phyloP scores from a whole-genome alignment of 2,329 filamentous ascomycete species.

The Clonostachys sp. region DNA sequence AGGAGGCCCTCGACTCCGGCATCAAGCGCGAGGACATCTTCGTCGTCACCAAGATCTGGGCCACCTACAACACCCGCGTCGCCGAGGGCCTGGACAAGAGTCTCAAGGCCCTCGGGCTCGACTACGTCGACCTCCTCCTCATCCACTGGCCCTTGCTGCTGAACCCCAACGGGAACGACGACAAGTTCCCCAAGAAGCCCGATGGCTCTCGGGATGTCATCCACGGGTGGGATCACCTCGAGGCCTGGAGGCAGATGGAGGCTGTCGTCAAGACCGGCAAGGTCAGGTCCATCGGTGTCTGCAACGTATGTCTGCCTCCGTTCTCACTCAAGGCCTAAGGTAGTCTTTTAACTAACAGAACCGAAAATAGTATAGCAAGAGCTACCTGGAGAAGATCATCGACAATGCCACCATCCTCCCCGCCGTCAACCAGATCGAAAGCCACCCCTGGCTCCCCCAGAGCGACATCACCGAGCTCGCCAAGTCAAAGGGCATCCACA shows the following conservation, averaged over 20 bases:
- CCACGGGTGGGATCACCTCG: slow-evolving; percentile 62
- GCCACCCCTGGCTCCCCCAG: slow-evolving; percentile 67
- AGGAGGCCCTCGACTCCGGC: slow-evolving; percentile 65
- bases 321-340: background rate
- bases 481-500: slow-evolving; percentile 62
- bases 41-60: slow-evolving; percentile 83
- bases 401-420: slow-evolving; percentile 48
- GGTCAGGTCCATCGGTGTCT: slow-evolving; percentile 47
- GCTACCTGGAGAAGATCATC: slow-evolving; percentile 51
- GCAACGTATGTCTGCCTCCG: slow-evolving; percentile 36
- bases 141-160: slow-evolving; percentile 82
- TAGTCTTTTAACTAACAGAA: no score
- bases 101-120: slow-evolving; percentile 67
- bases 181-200: slow-evolving; percentile 68
- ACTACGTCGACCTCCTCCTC: slow-evolving; percentile 78
- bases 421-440: slow-evolving; percentile 70
- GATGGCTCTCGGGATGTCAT: slow-evolving; percentile 74
- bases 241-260: slow-evolving; percentile 77
- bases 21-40: slow-evolving; percentile 77
- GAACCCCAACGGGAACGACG: slow-evolving; percentile 73
- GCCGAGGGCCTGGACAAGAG: slow-evolving; percentile 69
- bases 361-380: slow-evolving; percentile 41
- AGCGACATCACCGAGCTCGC: slow-evolving; percentile 68
- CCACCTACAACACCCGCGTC: slow-evolving; percentile 68
- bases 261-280: slow-evolving; percentile 56